phyloP scores from a whole-genome alignment of 306 rosid species.

The Styphnolobium japonicum region DNA sequence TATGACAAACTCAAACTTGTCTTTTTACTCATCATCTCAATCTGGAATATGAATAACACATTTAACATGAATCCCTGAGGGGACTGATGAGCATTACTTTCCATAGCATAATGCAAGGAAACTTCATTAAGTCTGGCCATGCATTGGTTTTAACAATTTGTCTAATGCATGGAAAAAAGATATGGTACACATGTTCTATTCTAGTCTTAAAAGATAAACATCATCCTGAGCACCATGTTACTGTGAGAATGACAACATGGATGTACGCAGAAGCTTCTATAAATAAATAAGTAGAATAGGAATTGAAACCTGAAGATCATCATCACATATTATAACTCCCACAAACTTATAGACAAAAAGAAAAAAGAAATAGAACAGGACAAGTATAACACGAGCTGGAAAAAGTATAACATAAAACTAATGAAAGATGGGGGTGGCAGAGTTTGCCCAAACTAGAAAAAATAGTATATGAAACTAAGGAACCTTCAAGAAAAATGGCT shows the following conservation, averaged over 20 bases:
- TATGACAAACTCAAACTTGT: neutral
- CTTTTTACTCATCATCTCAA: neutral
- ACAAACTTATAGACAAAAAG: neutral
- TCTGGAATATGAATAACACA: neutral
- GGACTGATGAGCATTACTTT: neutral
- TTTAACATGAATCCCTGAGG: neutral
- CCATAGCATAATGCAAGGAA: neutral
- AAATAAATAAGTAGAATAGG: neutral
- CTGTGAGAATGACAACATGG: neutral
- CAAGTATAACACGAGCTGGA: neutral
- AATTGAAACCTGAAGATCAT: neutral
- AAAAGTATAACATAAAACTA: neutral
- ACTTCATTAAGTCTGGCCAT: neutral
- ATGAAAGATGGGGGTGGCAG: neutral
- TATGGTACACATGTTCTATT: neutral
- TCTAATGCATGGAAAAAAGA: neutral
- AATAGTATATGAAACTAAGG: neutral
- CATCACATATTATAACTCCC: neutral
- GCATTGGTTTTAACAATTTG: no score
- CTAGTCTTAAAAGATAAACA: neutral
- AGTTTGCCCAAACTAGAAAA: neutral
- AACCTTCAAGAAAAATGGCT: neutral
- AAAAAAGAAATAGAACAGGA: neutral
- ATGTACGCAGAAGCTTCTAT: neutral
- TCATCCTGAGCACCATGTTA: neutral